phyloP scores from a whole-genome alignment of 768 basidiomycete genomes.

The Boletus vinaceobasis region DNA sequence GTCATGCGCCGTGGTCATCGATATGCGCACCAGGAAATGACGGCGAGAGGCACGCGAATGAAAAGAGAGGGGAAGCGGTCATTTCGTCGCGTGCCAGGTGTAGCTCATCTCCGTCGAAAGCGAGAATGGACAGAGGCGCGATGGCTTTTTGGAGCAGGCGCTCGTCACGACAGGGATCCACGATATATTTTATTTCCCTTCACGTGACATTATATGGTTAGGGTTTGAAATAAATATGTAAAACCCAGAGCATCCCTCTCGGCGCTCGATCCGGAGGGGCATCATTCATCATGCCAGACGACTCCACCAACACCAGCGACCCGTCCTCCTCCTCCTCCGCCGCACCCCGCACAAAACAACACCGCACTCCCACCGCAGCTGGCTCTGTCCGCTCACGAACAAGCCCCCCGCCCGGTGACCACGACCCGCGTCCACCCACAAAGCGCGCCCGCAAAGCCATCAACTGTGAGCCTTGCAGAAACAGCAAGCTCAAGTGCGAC shows the following conservation, averaged over 20 bases:
- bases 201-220: conserved; percentile 25
- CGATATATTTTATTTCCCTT: not conserved
- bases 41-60: not conserved
- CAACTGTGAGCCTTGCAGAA: conserved; percentile 86
- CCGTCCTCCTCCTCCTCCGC: conserved; percentile 16
- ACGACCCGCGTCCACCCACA: conserved; percentile 64
- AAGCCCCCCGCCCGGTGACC: conserved; percentile 46
- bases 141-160: too few species aligned
- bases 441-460: conserved; percentile 86
- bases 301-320: conserved; percentile 15
- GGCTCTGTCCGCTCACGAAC: conserved; percentile 47
- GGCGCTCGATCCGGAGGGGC: conserved; percentile 25
- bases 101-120: not conserved
- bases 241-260: conserved; percentile 11
- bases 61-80: not conserved
- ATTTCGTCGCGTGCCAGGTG: not conserved
- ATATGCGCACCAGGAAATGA: not conserved
- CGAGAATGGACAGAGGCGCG: too few species aligned
- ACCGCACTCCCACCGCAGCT: conserved; percentile 21
- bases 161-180: too few species aligned
- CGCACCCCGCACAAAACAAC: conserved; percentile 19
- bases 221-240: conserved; percentile 26
- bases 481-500: conserved; percentile 87
- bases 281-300: conserved; percentile 32
- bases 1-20: conserved; percentile 13